A percentile compares a stretch with the other conserved stretches of the same genome.
Evolutionary conservation across 192 early-diverging fungal genomes (phyloP).

Genomic region (Coemansia pectinata): DNA sequence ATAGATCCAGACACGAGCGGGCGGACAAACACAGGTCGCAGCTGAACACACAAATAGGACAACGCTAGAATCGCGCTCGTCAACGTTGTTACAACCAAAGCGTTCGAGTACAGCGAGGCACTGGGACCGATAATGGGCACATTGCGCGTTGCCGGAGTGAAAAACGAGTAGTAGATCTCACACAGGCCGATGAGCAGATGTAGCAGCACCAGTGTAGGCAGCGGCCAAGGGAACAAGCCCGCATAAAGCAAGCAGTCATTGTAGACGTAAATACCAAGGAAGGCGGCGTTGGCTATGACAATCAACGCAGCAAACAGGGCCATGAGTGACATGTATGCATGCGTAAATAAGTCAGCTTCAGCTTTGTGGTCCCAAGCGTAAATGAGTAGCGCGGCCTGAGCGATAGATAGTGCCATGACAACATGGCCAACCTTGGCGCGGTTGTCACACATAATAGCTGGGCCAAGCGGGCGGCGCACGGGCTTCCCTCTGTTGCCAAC

Average conservation of each 20-base stretch:
- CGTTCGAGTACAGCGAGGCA: constrained; percentile 22
- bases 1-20: neutral
- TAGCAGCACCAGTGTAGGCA: constrained; percentile 4
- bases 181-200: constrained; percentile 7
- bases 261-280: neutral
- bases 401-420: neutral
- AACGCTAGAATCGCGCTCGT: neutral
- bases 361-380: neutral
- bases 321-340: neutral
- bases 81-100: constrained; percentile 10
- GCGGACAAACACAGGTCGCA: constrained; percentile 23
- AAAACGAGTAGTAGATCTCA: constrained; percentile 38
- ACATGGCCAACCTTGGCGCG: constrained; percentile 8
- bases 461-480: constrained; percentile 24
- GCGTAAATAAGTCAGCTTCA: neutral
- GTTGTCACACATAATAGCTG: constrained; percentile 24
- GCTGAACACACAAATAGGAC: constrained; percentile 15
- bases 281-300: neutral
- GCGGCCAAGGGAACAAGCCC: constrained; percentile 31
- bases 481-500: constrained; percentile 7
- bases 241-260: constrained; percentile 12
- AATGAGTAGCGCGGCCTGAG: constrained; percentile 1
- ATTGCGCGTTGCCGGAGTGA: constrained; percentile 3
- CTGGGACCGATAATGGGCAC: constrained; percentile 17
- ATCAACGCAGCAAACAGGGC: neutral